Evolutionary conservation across 768 basidiomycete species (phyloP).

Genomic region (Collybiopsis luxurians): DNA sequence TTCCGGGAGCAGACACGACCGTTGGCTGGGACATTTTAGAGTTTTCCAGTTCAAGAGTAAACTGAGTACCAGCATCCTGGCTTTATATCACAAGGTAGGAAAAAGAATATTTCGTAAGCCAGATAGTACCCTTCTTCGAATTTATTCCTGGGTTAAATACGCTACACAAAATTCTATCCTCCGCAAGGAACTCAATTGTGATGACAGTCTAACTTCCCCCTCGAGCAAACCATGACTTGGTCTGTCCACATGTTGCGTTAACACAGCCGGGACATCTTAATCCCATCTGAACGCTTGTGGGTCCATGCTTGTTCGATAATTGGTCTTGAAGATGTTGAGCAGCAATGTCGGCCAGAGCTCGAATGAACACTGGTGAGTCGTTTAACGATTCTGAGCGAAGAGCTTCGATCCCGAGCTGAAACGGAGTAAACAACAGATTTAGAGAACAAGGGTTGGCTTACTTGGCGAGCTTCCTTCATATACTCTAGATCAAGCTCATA

Average conservation of each 20-base stretch:
- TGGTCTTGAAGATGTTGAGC: conserved; percentile 73
- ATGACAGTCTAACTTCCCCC: conserved; percentile 47
- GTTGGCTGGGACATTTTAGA: conserved; percentile 49
- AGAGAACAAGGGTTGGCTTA: conserved; percentile 33
- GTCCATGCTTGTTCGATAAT: conserved; percentile 49
- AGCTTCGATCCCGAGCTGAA: conserved; percentile 86
- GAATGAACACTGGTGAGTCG: conserved; percentile 93
- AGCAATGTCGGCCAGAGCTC: conserved; percentile 90
- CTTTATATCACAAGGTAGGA: not conserved
- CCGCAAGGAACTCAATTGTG: no score
- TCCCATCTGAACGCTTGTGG: conserved; percentile 74
- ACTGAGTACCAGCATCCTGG: not conserved
- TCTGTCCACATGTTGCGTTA: conserved; percentile 81
- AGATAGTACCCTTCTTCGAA: no score
- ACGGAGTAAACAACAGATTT: conserved; percentile 11
- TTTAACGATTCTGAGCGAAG: conserved; percentile 90
- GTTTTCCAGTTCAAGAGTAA: conserved; percentile 11
- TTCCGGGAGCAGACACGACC: conserved; percentile 89
- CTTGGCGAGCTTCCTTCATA: conserved; percentile 85
- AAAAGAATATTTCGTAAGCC: not conserved
- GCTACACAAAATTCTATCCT: no score
- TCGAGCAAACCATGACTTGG: conserved; percentile 87
- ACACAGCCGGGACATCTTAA: conserved; percentile 94
- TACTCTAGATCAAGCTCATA: conserved; percentile 97
- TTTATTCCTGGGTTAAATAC: no score